Base-by-base conservation (phyloP, 2,329 filamentous ascomycete species). In the Fusarium sp. region DNA sequence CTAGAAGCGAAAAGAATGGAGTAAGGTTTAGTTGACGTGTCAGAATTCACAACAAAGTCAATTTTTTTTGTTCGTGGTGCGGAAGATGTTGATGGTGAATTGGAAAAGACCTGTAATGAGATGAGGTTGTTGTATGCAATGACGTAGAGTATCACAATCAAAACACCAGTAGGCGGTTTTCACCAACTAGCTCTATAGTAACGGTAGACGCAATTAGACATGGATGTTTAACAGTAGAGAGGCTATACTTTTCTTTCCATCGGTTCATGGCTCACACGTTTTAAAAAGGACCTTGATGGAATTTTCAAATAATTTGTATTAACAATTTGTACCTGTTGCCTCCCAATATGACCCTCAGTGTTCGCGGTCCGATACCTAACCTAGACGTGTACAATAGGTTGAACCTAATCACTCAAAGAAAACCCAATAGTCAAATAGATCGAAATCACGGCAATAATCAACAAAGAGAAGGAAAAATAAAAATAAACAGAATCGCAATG, bases 91-190 rank as follows among this genome's bases (percentile, higher is more conserved):
- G 10, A 23, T 52, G 48, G 56, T 48, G 18, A 31, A 37, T 31
- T 46, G 46, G 30, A 43, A 26, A 42, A 30, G 31, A 34, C 50
- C 23, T 55, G 30, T 37, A 42, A 39, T 48, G 56, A 45, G 41
- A 11, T 37, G 34, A n/a, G 34, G 34, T 37, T 37, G 39, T 53
- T 42, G 31, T 39, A 18, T 30, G 41, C 25, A 63, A 70, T 69
- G 67, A 69, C 67, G 67, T 69, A 62, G 34, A 57, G 30, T 26
- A 42, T 43, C 18, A n/a, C 18, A 2, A 4, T n/a, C 34, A 37
- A 37, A 37, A 37, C 34, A 37, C 34, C 18, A n/a, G 9, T 37
- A 37, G 34, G 18, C 18, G 16, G 18, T 4, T n/a, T 37, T n/a
- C 5, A 37, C 34, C 6, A n/a, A 12, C 34, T 37, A 37, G 9